Percentiles rank a stretch among this genome's conserved stretches.
Conservation (phyloP, 345 rosid genomes). For the Lenwebbia sp. region DNA sequence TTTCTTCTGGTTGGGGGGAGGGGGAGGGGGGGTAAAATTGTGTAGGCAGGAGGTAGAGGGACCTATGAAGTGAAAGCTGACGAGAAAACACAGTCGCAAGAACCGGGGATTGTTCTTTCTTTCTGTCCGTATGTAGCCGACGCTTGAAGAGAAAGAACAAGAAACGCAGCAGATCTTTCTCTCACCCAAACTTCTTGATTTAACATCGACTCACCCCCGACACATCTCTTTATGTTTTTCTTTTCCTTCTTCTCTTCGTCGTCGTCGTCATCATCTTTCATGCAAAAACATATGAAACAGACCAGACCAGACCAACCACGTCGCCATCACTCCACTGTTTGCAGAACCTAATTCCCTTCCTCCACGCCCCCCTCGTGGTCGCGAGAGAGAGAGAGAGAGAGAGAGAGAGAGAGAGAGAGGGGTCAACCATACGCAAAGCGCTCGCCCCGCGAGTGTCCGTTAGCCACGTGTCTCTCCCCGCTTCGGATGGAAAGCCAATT, state of each 20-base stretch:
- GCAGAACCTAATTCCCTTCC: not conserved
- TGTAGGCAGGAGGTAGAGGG: not conserved
- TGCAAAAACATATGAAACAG: not conserved
- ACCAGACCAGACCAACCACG: not conserved
- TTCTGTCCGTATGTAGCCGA: not conserved
- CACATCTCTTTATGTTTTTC: not conserved
- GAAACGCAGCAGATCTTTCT: not conserved
- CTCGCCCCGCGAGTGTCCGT: not conserved
- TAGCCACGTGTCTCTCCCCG: not conserved
- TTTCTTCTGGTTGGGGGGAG: not conserved
- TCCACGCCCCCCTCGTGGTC: not conserved
- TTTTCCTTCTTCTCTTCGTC: not conserved
- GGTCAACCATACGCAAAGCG: not conserved
- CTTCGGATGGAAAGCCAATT: not conserved
- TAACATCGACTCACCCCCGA: not conserved
- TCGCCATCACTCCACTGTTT: not conserved
- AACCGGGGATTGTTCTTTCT: not conserved
- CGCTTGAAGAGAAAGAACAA: not conserved
- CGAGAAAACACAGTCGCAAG: not conserved
- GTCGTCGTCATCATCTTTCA: not conserved
- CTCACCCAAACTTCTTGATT: not conserved
- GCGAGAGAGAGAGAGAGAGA: not conserved
- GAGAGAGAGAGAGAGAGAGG: no score
- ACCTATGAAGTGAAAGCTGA: not conserved
- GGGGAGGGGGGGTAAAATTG: not conserved